Evolutionary conservation across 768 basidiomycete genomes (phyloP).

Genomic region (Boletus edulis): DNA sequence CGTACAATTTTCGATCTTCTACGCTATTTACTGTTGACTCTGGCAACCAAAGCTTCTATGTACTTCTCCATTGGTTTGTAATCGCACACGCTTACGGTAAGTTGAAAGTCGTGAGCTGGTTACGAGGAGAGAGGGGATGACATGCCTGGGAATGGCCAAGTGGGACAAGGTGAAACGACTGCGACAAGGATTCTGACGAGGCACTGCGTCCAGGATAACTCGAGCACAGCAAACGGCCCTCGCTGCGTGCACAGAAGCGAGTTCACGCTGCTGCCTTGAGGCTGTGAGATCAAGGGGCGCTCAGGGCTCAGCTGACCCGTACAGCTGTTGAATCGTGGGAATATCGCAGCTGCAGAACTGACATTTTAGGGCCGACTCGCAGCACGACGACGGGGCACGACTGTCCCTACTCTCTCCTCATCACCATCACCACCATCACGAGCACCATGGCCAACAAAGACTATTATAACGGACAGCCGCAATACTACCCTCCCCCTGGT

Average conservation of each 20-base stretch:
- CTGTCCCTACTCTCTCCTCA: constrained; percentile 12
- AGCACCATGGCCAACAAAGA: constrained; percentile 68
- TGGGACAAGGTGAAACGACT: constrained; percentile 3
- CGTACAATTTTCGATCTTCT: constrained; percentile 29
- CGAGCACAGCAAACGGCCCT: constrained; percentile 2
- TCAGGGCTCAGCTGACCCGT: not conserved
- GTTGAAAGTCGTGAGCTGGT: too few species aligned
- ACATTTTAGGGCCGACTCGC: constrained; percentile 24
- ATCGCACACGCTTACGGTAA: constrained; percentile 19
- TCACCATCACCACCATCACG: constrained; percentile 8
- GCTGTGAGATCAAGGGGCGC: constrained; percentile 4
- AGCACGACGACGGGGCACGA: constrained; percentile 8
- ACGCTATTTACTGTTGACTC: constrained; percentile 24
- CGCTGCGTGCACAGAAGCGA: constrained; percentile 3
- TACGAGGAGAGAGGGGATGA: constrained; percentile 1
- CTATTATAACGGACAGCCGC: constrained; percentile 58
- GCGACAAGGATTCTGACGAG: too few species aligned
- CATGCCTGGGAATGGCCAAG: constrained; percentile 18
- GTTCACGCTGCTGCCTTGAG: constrained; percentile 19
- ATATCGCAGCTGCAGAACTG: constrained; percentile 2
- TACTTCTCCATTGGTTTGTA: constrained; percentile 9
- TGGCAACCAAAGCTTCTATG: constrained; percentile 1
- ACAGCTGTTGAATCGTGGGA: constrained; percentile 17
- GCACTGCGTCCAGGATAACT: not conserved
- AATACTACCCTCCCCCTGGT: constrained; percentile 60